Base-by-base conservation (phyloP, 148 eudicot genomes). In the Nepenthes gracilis region DNA sequence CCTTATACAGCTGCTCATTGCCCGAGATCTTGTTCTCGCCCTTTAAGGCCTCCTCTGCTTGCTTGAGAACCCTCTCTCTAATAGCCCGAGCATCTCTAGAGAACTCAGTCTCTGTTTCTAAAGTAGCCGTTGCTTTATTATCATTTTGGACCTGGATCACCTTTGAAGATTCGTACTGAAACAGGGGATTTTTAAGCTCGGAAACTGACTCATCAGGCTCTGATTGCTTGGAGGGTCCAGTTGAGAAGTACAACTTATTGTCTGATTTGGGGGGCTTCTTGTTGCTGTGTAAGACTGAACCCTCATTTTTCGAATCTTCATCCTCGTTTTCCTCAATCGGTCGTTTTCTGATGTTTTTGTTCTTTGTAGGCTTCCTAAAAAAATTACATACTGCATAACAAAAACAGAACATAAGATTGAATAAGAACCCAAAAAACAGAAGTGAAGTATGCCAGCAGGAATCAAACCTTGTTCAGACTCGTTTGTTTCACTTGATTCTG, bases 61-160 rank as follows among this genome's bases (percentile, higher is more conserved):
- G 86, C 81, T 83, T 88, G 13, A 93, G 95, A 62, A 72, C 83
- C 70, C 85, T 79, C 77, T 88, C 96, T 35, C 95, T 75, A 6
- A 88, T 84, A 1, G 98, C 96, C 69, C 98, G 75, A 4, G 87
- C 76, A 78, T 93, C 98, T 68, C 74, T 81, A 0, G 85, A 66
- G 66, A 82, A 86, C 14, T 85, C 95, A 0, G 98, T 93, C 79
- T 93, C 98, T 1, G 98, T 93, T 67, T 93, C 96, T 35, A 88
- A 70, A 15, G 85, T 88, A 6, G 98, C 96, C 13, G 98, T 93
- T 55, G 98, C 98, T 55, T 74, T 85, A 57, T 73, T 93, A 66
- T 93, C 98, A 57, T 84, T 77, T n/a, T 86, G 83, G 33, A 93
- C 91, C 63, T 83, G 91, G 65, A 93, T 84, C 63, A 75, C 72